Conservation (phyloP, 1,139 yeast genomes). For the Diutina catenulata region DNA sequence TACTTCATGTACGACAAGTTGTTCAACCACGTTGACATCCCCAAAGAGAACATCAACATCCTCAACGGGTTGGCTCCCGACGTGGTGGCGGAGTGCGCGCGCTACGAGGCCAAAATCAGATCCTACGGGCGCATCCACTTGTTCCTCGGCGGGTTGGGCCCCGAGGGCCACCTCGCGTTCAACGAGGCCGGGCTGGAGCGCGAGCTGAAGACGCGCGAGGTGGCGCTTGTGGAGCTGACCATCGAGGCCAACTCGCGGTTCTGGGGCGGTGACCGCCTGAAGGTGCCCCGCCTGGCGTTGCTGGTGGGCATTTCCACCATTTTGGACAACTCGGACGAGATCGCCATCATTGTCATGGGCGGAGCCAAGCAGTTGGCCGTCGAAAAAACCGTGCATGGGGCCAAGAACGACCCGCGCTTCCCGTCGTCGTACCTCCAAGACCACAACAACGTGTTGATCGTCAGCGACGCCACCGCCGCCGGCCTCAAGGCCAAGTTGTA, state of each 20-base stretch:
- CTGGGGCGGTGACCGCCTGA: slow-evolving; percentile 31
- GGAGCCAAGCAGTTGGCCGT: slow-evolving; percentile 30
- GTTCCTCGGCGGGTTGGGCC: slow-evolving; percentile 53
- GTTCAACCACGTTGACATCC: slow-evolving; percentile 49
- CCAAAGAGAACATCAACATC: slow-evolving; percentile 42
- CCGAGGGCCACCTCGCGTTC: slow-evolving; percentile 56
- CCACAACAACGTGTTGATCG: slow-evolving; percentile 32
- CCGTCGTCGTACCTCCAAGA: slow-evolving; percentile 39
- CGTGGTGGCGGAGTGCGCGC: slow-evolving; percentile 34
- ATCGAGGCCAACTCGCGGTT: slow-evolving; percentile 48
- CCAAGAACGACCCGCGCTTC: slow-evolving; percentile 21
- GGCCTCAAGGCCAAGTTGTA: slow-evolving; percentile 24
- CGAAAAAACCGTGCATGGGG: slow-evolving; percentile 28
- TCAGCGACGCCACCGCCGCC: slow-evolving; percentile 35
- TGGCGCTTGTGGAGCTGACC: slow-evolving; percentile 39
- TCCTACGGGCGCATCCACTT: slow-evolving; percentile 41
- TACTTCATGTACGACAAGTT: slow-evolving; percentile 50
- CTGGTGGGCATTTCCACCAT: slow-evolving; percentile 56
- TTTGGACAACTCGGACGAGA: slow-evolving; percentile 43
- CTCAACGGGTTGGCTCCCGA: slow-evolving; percentile 41
- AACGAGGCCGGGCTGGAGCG: slow-evolving; percentile 48
- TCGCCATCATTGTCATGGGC: slow-evolving; percentile 40
- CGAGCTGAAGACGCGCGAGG: slow-evolving; percentile 36
- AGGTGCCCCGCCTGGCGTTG: slow-evolving; percentile 44
- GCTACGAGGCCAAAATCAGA: slow-evolving; percentile 40